These are phyloP conservation scores for Rhododendron griersonianum DNA, from an alignment of 148 eudicot genomes.

Conservation along the genomic window DNA sequence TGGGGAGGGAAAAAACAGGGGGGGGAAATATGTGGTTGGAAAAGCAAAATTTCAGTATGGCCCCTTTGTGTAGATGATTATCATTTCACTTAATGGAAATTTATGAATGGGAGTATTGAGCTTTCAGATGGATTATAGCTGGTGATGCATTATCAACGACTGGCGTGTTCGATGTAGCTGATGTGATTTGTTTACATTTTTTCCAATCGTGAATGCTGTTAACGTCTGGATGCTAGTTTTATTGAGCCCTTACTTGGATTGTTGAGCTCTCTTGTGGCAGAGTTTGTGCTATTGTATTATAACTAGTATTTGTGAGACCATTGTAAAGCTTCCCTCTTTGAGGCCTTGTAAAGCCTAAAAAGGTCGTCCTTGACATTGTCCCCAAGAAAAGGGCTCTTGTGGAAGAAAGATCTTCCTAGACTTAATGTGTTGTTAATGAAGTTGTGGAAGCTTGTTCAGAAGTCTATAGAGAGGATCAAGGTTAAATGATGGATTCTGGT, in stretches of 20 bases:
- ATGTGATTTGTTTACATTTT: background rate
- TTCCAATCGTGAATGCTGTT: background rate
- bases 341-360: background rate
- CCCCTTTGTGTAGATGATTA: background rate
- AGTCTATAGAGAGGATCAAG: background rate
- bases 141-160: background rate
- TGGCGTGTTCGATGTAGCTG: background rate
- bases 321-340: background rate
- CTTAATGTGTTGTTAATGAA: background rate
- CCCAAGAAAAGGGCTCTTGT: background rate
- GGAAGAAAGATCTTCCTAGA: background rate
- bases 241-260: background rate
- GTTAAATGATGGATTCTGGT: background rate
- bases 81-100: background rate
- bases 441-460: background rate
- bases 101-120: background rate
- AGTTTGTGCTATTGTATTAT: background rate
- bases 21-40: background rate
- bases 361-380: background rate
- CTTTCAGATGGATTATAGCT: background rate
- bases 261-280: background rate
- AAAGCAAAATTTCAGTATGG: background rate
- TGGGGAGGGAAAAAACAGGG: background rate
- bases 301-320: background rate
- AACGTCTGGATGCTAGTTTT: background rate